Base-by-base conservation (phyloP, 495 filamentous ascomycete genomes). In the Neurospora hispaniola region DNA sequence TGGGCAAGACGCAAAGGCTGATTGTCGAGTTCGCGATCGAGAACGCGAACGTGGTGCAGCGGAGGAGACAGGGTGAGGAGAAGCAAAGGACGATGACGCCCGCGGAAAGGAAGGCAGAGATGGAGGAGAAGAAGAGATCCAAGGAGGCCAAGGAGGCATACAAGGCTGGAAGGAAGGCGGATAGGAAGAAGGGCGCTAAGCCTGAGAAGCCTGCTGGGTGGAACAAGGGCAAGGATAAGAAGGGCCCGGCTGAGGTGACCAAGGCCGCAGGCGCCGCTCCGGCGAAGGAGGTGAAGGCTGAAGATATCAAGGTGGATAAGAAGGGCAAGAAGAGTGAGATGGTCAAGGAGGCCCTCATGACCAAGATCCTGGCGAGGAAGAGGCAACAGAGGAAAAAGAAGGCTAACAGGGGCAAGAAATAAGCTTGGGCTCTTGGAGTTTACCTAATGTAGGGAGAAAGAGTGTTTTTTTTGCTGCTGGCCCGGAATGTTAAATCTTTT, bases 21-120 rank as follows among this genome's bases (percentile, higher is more conserved):
- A 93, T 99, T 80, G 95, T 94, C 43, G 96, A 99, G 79, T 99
- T 99, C 83, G 95, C 96, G 14, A 97, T 99, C 79, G 96, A 99
- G 81, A 99, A 99, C 76, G 94, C 93, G 7, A 93, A 97, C 77
- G 96, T 99, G 5, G 92, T 99, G 43, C 85, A 87, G 72, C 85
- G 96, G 72, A 84, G 96, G 35, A 89, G 86, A 74, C 92, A 94
- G 74, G 84, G 86, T 31, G 91, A 97, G 78, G 85, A 84, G 69
- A 94, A 89, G 79, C 92, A 94, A 77, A 12, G 72, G 0, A 88
- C 91, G 78, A 90, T 92, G 82, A 85, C 89, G 7, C 82, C 86
- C 27, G 84, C 86, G 74, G 86, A 88, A 72, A 87, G 91, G 12
- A 62, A 62, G 71, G 80, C 82, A 66, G 85, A 88, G 77, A 81